phyloP scores from a whole-genome alignment of 768 basidiomycete genomes.

The Trametes meyenii region DNA sequence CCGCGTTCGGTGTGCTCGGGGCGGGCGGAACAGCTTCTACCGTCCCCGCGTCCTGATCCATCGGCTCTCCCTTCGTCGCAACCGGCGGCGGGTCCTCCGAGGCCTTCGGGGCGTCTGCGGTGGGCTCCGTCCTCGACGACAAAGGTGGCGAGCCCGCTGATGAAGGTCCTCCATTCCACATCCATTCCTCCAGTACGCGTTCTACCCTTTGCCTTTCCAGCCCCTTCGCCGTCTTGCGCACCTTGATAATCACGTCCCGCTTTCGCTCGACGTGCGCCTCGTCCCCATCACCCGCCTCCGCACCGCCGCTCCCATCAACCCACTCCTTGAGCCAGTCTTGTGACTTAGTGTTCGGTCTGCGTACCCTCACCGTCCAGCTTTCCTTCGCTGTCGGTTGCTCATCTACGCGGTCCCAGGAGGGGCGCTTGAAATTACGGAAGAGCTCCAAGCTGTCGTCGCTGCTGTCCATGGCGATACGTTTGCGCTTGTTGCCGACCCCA shows the following conservation, averaged over 20 bases:
- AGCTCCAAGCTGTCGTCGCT: conserved; percentile 24
- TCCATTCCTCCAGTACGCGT: conserved; percentile 69
- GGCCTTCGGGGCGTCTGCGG: not conserved
- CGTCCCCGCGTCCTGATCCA: conserved; percentile 14
- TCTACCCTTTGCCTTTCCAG: conserved; percentile 75
- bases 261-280: conserved; percentile 47
- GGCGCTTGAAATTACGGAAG: conserved; percentile 73
- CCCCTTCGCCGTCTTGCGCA: conserved; percentile 56
- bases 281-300: conserved; percentile 25
- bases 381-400: conserved; percentile 48
- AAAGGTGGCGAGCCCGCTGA: conserved; percentile 10
- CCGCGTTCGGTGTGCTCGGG: not conserved
- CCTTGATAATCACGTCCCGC: conserved; percentile 56
- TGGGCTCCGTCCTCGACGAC: conserved; percentile 1
- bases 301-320: conserved; percentile 31
- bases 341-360: conserved; percentile 40
- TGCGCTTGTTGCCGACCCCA: conserved; percentile 34
- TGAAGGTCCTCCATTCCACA: conserved; percentile 42
- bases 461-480: conserved; percentile 25
- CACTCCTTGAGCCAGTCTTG: conserved; percentile 46
- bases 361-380: conserved; percentile 41
- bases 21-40: not conserved
- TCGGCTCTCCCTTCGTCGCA: conserved; percentile 5
- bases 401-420: conserved; percentile 60
- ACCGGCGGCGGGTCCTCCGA: not conserved